A percentile compares a stretch with the other conserved stretches of the same genome.
Evolutionary conservation across 2,329 filamentous ascomycete species (phyloP).

Genomic region (Talaromyces sp.): DNA sequence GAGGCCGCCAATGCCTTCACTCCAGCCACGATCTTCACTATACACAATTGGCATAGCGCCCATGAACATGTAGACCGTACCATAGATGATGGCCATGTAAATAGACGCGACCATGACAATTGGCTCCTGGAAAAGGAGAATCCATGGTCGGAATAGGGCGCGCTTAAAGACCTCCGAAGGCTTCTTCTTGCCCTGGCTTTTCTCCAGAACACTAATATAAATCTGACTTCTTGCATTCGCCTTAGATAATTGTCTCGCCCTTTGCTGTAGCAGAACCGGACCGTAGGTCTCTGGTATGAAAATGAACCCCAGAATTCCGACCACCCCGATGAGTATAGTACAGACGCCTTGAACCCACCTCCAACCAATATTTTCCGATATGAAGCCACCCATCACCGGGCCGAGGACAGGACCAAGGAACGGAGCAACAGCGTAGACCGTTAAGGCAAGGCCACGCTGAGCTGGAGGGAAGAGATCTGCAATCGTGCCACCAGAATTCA

Average conservation of each 20-base stretch:
- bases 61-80: constrained; percentile 49
- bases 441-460: constrained; percentile 42
- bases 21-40: constrained; percentile 41
- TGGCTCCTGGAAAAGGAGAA: constrained; percentile 45
- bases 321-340: constrained; percentile 43
- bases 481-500: constrained; percentile 48
- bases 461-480: constrained; percentile 46
- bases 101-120: constrained; percentile 45
- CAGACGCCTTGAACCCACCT: constrained; percentile 44
- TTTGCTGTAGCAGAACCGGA: constrained; percentile 46
- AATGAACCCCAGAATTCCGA: constrained; percentile 41
- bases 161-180: constrained; percentile 37
- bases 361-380: constrained; percentile 46
- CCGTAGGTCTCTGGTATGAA: constrained; percentile 47
- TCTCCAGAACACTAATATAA: constrained; percentile 35
- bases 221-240: constrained; percentile 39
- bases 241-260: constrained; percentile 43
- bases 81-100: constrained; percentile 48
- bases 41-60: constrained; percentile 49
- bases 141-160: constrained; percentile 44
- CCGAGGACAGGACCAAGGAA: constrained; percentile 50
- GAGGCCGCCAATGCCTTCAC: constrained; percentile 42
- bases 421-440: constrained; percentile 42
- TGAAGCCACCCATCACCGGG: constrained; percentile 52
- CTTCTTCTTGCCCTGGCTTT: constrained; percentile 38